phyloP scores from a whole-genome alignment of 768 basidiomycete species.

The Ephemerocybe angulata region DNA sequence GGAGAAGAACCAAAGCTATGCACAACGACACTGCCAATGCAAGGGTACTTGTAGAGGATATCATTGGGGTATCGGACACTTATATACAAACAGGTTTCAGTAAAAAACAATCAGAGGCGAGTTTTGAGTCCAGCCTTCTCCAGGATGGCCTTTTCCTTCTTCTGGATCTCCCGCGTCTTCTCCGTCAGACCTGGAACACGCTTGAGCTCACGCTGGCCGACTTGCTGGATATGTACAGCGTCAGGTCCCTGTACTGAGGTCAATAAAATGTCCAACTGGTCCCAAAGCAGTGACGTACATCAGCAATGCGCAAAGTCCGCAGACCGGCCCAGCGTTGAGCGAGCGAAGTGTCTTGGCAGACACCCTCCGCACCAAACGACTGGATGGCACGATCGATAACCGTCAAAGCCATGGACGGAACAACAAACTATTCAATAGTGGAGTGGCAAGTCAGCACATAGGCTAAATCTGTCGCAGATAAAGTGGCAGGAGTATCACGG shows the following conservation, averaged over 20 bases:
- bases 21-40: too few relatives aligned
- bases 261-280: not conserved
- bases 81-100: too few relatives aligned
- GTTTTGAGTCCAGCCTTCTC: slow-evolving; percentile 59
- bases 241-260: slow-evolving; percentile 60
- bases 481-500: slow-evolving; percentile 14
- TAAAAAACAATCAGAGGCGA: slow-evolving; percentile 38
- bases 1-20: too few relatives aligned
- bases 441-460: not conserved
- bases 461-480: not conserved
- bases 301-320: slow-evolving; percentile 84
- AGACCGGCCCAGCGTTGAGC: slow-evolving; percentile 75
- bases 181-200: slow-evolving; percentile 61
- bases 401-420: slow-evolving; percentile 83
- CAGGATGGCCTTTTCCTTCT: slow-evolving; percentile 59
- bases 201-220: slow-evolving; percentile 85
- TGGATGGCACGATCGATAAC: slow-evolving; percentile 97
- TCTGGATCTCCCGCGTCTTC: slow-evolving; percentile 50
- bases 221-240: slow-evolving; percentile 92
- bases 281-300: slow-evolving; percentile 46
- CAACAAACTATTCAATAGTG: slow-evolving; percentile 65
- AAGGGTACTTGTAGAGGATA: too few relatives aligned
- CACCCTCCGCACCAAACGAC: slow-evolving; percentile 92
- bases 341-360: slow-evolving; percentile 85
- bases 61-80: too few relatives aligned